Evolutionary conservation across 2,329 filamentous ascomycete genomes (phyloP).

Genomic region (Alternaria arborescens): DNA sequence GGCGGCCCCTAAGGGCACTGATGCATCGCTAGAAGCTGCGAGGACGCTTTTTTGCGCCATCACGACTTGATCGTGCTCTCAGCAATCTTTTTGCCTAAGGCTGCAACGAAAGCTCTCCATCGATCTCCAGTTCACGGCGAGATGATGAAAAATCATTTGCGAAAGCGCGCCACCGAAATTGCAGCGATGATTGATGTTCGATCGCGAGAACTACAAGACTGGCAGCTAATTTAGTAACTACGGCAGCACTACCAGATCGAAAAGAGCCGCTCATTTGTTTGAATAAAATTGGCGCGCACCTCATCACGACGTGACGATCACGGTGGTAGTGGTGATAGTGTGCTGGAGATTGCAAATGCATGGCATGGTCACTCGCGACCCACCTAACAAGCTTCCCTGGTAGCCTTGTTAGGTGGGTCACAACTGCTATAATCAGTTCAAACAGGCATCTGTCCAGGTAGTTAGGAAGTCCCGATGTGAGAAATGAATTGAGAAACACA

Average conservation of each 20-base stretch:
- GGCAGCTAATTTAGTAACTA: not conserved
- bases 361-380: not conserved
- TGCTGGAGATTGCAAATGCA: not conserved
- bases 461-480: not conserved
- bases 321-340: not conserved
- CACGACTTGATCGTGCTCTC: not conserved
- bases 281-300: not conserved
- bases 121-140: not conserved
- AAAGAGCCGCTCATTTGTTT: not conserved
- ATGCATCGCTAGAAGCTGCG: slow-evolving; percentile 4
- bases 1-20: not conserved
- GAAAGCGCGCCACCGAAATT: not conserved
- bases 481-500: not conserved
- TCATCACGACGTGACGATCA: not conserved
- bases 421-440: not conserved
- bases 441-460: not conserved
- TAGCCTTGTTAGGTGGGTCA: not conserved
- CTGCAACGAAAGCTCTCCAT: not conserved
- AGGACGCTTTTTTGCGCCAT: slow-evolving; percentile 2
- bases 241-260: not conserved
- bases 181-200: not conserved
- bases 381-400: not conserved
- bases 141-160: not conserved
- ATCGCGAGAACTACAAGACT: not conserved
- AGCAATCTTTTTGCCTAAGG: not conserved